Evolutionary conservation across 371 early-diverging fungal species (phyloP), one percentile per base, ranked within the genome.

Genomic region (Rhizomucor pusillus): DNA sequence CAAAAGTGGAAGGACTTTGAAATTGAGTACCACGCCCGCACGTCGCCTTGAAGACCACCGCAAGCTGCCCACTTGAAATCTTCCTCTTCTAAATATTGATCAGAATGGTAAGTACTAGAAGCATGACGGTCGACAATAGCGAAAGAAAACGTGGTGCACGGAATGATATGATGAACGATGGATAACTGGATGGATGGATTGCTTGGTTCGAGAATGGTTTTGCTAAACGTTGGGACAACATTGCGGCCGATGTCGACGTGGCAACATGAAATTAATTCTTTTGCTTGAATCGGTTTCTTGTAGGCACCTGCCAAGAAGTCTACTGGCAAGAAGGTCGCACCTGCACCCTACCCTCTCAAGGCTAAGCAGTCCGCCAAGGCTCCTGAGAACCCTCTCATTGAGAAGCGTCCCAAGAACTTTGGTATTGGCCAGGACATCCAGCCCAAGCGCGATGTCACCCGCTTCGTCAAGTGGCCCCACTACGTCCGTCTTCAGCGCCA

Each of bases 401-500:
- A 96, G 86, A 90, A 91, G 84, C 80, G 84, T 56, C 86, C 93
- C 67, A 84, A 89, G 71, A 94, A 93, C 87, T 97, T 93, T 73
- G 90, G 90, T 67, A 89, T 98, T 63, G 86, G 87, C 60, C 88
- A 91, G 73, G 94, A 90, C 74, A 80, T 97, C 73, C 97, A 93
- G 81, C 97, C 97, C 78, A 87, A 86, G 79, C 90, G 91, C 69
- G 93, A 98, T 81, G 83, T 98, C 48, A 82, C 93, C 64, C 94
- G 97, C 79, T 97, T 91, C 77, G 92, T 95, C 75, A 93, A 94
- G 81, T 96, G 95, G 96, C 97, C 99, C 73, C 85, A 90, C 63
- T 98, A 98, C 77, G 91, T 97, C 63, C 92, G 91, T 59, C 92
- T 96, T 58, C 97, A 97, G 85, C 91, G 97, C 73, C 97, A 98